Conservation (phyloP, 75 land plant species). For the Ceratopteris richardii region DNA sequence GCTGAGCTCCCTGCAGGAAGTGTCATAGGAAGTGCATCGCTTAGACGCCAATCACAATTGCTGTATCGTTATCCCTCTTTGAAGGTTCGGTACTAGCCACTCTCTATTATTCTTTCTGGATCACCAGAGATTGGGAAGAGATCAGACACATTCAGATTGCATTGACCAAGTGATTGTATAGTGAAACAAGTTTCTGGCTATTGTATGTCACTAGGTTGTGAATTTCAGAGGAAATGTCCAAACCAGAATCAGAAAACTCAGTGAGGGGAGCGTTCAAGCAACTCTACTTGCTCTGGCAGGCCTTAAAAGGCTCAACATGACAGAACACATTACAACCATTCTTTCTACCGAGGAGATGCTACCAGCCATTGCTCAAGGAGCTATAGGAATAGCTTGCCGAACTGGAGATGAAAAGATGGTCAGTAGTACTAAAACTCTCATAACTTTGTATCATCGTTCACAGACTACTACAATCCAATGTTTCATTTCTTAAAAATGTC, state of each 20-base stretch:
- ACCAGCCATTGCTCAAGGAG: slow-evolving; percentile 98
- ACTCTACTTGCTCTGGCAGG: slow-evolving; percentile 90
- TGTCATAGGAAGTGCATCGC: slow-evolving; percentile 84
- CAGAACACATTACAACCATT: slow-evolving; percentile 58
- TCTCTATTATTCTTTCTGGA: no score
- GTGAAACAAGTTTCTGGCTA: no score
- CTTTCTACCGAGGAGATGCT: slow-evolving; percentile 89
- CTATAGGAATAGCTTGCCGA: slow-evolving; percentile 94
- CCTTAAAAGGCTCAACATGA: slow-evolving; percentile 78
- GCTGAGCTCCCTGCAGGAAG: slow-evolving; percentile 89
- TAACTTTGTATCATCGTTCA: not conserved
- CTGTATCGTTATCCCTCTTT: slow-evolving; percentile 74
- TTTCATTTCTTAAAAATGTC: no score
- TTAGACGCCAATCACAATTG: slow-evolving; percentile 81
- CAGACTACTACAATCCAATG: no score
- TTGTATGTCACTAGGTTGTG: slow-evolving; percentile 38
- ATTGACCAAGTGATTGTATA: no score
- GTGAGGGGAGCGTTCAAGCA: slow-evolving; percentile 80
- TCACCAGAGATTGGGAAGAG: not conserved
- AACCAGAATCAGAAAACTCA: slow-evolving; percentile 76
- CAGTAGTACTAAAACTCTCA: slow-evolving; percentile 10
- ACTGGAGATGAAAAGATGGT: slow-evolving; percentile 77
- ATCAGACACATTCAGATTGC: no score
- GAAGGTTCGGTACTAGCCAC: slow-evolving; percentile 26
- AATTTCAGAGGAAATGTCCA: slow-evolving; percentile 94